Percentiles rank a stretch among this genome's conserved stretches.
These are phyloP conservation scores for Cucumis cinereus DNA, from an alignment of 306 rosid genomes.

Conservation along the genomic window DNA sequence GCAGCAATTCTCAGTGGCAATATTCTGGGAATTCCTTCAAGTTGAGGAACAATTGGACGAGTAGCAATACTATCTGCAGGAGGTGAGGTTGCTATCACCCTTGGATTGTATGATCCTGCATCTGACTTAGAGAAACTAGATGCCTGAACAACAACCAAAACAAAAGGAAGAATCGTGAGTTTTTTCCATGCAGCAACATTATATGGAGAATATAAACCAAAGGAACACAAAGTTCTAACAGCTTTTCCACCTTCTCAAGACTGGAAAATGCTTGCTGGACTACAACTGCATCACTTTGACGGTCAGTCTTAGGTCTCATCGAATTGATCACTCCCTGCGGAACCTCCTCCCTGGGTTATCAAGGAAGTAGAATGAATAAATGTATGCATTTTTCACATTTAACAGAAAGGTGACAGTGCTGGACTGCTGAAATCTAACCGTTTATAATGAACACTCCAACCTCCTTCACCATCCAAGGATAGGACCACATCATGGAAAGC, in stretches of 20 bases:
- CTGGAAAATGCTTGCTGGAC: conserved; percentile 80
- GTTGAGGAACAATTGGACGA: conserved; percentile 52
- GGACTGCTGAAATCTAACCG: conserved; percentile 38
- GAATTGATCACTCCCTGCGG: conserved; percentile 34
- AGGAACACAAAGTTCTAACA: conserved; percentile 1
- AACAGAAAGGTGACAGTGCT: conserved; percentile 7
- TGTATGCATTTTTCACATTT: conserved; percentile 7
- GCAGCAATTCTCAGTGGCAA: conserved; percentile 77
- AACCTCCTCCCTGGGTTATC: conserved; percentile 58
- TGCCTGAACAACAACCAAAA: conserved; percentile 31
- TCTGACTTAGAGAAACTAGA: conserved; percentile 59
- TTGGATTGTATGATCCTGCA: conserved; percentile 47
- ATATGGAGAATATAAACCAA: not conserved
- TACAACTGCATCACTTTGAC: conserved; percentile 76
- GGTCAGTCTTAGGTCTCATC: conserved; percentile 38
- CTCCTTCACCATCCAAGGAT: conserved; percentile 98
- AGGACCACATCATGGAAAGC: conserved; percentile 94
- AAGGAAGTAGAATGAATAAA: conserved; percentile 18
- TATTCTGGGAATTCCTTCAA: conserved; percentile 37
- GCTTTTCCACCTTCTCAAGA: conserved; percentile 41
- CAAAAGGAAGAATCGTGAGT: not conserved
- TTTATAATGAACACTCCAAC: conserved; percentile 80
- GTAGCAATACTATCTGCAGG: conserved; percentile 24
- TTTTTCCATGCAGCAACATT: conserved; percentile 6
- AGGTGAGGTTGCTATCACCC: conserved; percentile 61